Conservation (phyloP, 2,329 filamentous ascomycete genomes). For the Colletotrichum sp. region DNA sequence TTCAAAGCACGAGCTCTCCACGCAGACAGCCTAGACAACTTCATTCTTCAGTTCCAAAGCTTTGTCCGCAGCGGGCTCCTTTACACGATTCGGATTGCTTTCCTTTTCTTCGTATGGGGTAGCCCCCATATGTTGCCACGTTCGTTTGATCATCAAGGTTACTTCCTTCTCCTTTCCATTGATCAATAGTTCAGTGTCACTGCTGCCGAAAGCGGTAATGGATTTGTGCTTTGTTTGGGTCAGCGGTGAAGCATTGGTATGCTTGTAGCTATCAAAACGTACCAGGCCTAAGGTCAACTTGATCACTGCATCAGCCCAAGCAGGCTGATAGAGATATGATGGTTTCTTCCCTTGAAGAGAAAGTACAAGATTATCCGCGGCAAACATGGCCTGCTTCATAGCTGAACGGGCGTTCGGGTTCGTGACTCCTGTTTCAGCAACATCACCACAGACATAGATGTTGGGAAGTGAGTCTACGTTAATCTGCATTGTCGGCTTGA, state of each 20-base stretch:
- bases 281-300: slow-evolving; percentile 61
- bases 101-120: slow-evolving; percentile 48
- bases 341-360: slow-evolving; percentile 46
- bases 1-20: not conserved
- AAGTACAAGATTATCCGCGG: slow-evolving; percentile 59
- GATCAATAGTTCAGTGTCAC: slow-evolving; percentile 47
- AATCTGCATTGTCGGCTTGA: slow-evolving; percentile 64
- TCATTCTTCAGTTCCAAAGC: not conserved
- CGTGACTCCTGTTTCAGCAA: slow-evolving; percentile 55
- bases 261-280: slow-evolving; percentile 23
- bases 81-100: not conserved
- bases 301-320: slow-evolving; percentile 55
- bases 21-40: not conserved
- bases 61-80: not conserved
- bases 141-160: slow-evolving; percentile 46
- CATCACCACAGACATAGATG: slow-evolving; percentile 69
- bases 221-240: slow-evolving; percentile 45
- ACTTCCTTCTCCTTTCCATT: slow-evolving; percentile 44
- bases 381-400: slow-evolving; percentile 56
- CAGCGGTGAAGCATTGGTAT: not conserved
- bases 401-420: slow-evolving; percentile 63
- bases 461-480: slow-evolving; percentile 50
- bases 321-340: slow-evolving; percentile 42
- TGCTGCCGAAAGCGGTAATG: slow-evolving; percentile 47
- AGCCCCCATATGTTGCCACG: slow-evolving; percentile 48